phyloP scores from a whole-genome alignment of 2,329 filamentous ascomycete genomes.

The Aspergillus sp. region DNA sequence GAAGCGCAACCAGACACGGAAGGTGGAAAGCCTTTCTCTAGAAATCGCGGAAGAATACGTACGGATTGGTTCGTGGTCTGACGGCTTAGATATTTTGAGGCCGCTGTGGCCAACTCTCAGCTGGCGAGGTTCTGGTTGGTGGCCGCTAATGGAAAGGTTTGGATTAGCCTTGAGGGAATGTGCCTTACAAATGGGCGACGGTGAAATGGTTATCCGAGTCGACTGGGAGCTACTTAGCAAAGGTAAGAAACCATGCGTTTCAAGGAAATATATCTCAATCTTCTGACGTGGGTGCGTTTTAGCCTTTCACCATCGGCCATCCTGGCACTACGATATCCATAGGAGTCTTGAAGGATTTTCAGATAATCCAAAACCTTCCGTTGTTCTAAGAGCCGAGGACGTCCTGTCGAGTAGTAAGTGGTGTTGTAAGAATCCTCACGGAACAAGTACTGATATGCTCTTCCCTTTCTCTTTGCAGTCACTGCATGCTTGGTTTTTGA shows the following conservation, averaged over 20 bases:
- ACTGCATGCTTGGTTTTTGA: conserved; percentile 48
- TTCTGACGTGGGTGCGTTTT: conserved; percentile 4
- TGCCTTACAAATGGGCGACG: conserved; percentile 40
- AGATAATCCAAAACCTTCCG: conserved; percentile 36
- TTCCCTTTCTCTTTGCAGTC: conserved; percentile 29
- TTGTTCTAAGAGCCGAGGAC: conserved; percentile 44
- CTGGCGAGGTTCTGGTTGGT: conserved; percentile 59
- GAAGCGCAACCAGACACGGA: conserved; percentile 46
- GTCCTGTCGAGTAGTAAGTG: conserved; percentile 43
- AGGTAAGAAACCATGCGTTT: conserved; percentile 17
- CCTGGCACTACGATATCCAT: conserved; percentile 42
- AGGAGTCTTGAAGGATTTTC: conserved; percentile 37
- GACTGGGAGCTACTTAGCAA: conserved; percentile 51
- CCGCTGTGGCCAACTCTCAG: conserved; percentile 50
- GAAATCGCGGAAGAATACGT: conserved; percentile 52
- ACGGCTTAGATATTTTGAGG: conserved; percentile 46
- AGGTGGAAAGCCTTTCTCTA: conserved; percentile 49
- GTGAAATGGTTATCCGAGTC: conserved; percentile 45
- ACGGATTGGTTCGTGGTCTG: conserved; percentile 42
- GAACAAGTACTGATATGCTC: conserved; percentile 9
- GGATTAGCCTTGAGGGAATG: conserved; percentile 50
- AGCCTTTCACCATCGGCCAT: conserved; percentile 31
- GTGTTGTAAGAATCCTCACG: neutral
- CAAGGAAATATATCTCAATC: neutral
- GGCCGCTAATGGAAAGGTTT: conserved; percentile 48